Conservation (phyloP, 805 yeast species). For the Clavispora vitiphila region DNA sequence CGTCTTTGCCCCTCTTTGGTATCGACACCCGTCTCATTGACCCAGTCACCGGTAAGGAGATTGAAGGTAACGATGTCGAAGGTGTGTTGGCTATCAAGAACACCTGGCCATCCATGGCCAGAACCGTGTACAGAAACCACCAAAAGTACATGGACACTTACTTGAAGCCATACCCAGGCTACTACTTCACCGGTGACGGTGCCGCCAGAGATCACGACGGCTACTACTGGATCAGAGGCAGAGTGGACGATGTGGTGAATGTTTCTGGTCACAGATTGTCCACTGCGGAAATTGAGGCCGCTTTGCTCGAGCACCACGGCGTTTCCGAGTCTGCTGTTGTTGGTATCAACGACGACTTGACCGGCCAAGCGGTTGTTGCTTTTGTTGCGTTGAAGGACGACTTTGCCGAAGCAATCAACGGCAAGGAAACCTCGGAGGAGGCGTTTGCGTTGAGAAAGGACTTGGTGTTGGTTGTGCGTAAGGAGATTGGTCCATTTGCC, state of each 20-base stretch:
- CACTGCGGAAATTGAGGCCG: conserved; percentile 87
- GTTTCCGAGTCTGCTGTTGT: conserved; percentile 82
- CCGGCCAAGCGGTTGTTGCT: conserved; percentile 85
- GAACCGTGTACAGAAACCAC: conserved; percentile 77
- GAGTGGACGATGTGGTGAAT: conserved; percentile 86
- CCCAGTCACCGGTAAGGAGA: conserved; percentile 68
- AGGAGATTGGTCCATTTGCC: conserved; percentile 81
- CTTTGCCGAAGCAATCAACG: conserved; percentile 21
- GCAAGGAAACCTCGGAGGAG: conserved; percentile 38
- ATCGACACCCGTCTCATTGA: conserved; percentile 69
- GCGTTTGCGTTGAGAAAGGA: conserved; percentile 54
- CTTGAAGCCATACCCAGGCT: conserved; percentile 74
- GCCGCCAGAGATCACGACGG: conserved; percentile 84
- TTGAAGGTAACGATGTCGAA: conserved; percentile 65
- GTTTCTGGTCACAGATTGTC: conserved; percentile 84
- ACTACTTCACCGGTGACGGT: conserved; percentile 86
- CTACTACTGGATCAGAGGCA: conserved; percentile 78
- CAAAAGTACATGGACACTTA: conserved; percentile 75
- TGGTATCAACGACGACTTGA: conserved; percentile 76
- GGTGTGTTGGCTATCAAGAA: conserved; percentile 71
- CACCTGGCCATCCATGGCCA: conserved; percentile 84
- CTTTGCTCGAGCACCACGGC: conserved; percentile 62
- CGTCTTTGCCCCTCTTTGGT: conserved; percentile 82
- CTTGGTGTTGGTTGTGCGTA: conserved; percentile 64
- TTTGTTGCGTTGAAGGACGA: conserved; percentile 68